Conservation (phyloP, 106 monocot species). For the Allium cepa region DNA sequence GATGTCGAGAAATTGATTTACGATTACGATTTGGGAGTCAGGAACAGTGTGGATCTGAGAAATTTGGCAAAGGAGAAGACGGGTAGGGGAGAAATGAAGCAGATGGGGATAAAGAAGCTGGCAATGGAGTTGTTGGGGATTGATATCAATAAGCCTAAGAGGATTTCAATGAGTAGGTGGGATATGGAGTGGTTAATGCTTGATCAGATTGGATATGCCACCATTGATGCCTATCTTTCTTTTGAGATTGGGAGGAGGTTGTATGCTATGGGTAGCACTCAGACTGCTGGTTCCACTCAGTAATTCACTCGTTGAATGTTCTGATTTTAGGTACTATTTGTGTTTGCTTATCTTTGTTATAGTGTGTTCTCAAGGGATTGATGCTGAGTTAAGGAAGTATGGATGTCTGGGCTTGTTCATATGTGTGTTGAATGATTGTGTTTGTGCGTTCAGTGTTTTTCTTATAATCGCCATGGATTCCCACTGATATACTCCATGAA, state of each 20-base stretch:
- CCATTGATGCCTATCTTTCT: constrained; percentile 48
- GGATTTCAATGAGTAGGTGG: constrained; percentile 41
- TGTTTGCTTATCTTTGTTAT: too few species aligned
- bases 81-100: constrained; percentile 17
- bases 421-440: too few species aligned
- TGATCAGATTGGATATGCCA: constrained; percentile 47
- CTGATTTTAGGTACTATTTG: too few species aligned
- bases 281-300: too few species aligned
- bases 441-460: too few species aligned
- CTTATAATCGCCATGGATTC: too few species aligned
- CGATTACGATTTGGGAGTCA: constrained; percentile 8
- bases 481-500: too few species aligned
- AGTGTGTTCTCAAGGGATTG: too few species aligned
- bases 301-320: too few species aligned
- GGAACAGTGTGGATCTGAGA: constrained; percentile 33
- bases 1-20: constrained; percentile 29
- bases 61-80: constrained; percentile 8
- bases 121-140: constrained; percentile 32
- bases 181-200: constrained; percentile 10
- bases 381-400: too few species aligned
- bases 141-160: constrained; percentile 18
- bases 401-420: too few species aligned
- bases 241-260: constrained; percentile 47
- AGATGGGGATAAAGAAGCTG: constrained; percentile 26
- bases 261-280: too few species aligned